Conservation (phyloP, 176 grass and related monocot genomes). For the Pontederia crassipes region DNA sequence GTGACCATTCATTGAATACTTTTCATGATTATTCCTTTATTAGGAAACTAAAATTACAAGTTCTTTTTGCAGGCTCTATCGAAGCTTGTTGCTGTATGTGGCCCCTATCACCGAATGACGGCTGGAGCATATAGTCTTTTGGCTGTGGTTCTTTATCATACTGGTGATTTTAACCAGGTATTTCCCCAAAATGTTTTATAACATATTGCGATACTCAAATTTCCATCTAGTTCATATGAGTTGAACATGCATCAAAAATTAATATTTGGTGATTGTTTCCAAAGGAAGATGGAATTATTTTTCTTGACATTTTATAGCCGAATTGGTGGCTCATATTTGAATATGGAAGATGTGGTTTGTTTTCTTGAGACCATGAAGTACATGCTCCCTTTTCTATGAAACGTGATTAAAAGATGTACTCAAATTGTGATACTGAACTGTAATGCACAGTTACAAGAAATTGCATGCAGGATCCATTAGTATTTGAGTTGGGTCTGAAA, state of each 20-base stretch:
- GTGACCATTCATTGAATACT: slow-evolving; percentile 17
- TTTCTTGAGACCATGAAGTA: too few relatives aligned
- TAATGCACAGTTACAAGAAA: not conserved
- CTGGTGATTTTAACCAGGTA: slow-evolving; percentile 99
- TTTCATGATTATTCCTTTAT: not conserved
- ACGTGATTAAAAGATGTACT: too few relatives aligned
- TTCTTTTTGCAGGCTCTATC: slow-evolving; percentile 57
- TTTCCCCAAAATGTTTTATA: not conserved
- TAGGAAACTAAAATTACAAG: not conserved
- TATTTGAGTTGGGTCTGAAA: not conserved
- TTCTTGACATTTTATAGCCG: too few relatives aligned
- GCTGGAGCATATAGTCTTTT: slow-evolving; percentile 98
- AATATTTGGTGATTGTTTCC: too few relatives aligned
- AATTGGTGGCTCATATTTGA: too few relatives aligned
- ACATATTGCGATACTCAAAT: not conserved
- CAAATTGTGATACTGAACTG: too few relatives aligned
- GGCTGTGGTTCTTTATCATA: slow-evolving; percentile 98
- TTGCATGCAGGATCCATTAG: not conserved
- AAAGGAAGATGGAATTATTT: too few relatives aligned
- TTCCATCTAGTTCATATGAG: too few relatives aligned
- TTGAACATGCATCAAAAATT: too few relatives aligned
- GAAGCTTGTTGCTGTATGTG: slow-evolving; percentile 98
- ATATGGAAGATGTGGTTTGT: too few relatives aligned
- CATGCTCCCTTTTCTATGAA: too few relatives aligned
- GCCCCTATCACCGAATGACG: slow-evolving; percentile 98